Evolutionary conservation across 768 basidiomycete genomes (phyloP).

Genomic region (Podaxis sp.): DNA sequence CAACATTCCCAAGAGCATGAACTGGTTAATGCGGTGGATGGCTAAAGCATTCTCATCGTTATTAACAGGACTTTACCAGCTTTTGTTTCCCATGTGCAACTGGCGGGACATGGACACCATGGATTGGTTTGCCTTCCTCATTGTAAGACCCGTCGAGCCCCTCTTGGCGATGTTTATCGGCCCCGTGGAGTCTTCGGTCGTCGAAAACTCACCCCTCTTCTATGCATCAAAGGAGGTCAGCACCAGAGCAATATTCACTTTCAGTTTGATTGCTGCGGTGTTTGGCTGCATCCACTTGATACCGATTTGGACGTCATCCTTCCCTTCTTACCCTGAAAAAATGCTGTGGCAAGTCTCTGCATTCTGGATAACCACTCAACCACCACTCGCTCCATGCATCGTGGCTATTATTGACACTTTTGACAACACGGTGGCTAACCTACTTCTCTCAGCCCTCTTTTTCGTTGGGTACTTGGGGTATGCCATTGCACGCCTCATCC

Average conservation of each 20-base stretch:
- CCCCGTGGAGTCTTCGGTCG: too few relatives aligned
- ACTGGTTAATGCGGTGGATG: too few relatives aligned
- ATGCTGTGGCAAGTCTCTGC: background rate
- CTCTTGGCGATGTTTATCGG: too few relatives aligned
- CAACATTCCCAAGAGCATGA: too few relatives aligned
- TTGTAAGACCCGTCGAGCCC: too few relatives aligned
- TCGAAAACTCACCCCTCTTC: background rate
- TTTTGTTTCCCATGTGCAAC: too few relatives aligned
- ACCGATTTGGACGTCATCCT: background rate
- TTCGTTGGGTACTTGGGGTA: background rate
- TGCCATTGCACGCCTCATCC: background rate
- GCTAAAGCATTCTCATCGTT: too few relatives aligned
- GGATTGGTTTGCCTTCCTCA: too few relatives aligned
- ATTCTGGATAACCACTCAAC: background rate
- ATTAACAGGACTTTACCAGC: too few relatives aligned
- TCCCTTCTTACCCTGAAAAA: background rate
- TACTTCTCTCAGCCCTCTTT: background rate
- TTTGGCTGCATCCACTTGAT: background rate
- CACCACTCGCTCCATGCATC: accelerated
- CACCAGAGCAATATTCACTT: background rate
- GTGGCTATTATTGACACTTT: background rate
- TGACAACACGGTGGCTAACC: too few relatives aligned
- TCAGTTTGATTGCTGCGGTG: background rate
- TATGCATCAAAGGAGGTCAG: background rate
- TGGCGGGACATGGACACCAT: too few relatives aligned